Base-by-base conservation (phyloP, 768 basidiomycete genomes). In the Mycena vulgaris region DNA sequence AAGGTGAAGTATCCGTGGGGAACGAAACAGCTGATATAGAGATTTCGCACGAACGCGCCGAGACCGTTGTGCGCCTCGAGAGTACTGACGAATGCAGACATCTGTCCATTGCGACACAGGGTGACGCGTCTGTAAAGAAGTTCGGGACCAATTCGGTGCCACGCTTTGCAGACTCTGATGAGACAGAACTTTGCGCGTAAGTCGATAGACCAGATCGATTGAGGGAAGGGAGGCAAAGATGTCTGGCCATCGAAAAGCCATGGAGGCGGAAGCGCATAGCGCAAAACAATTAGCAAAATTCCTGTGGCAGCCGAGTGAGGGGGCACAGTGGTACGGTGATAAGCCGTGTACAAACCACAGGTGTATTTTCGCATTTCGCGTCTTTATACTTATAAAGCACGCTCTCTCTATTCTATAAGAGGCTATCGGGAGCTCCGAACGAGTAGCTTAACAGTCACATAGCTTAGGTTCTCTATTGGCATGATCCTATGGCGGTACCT, bases 81-180 rank as follows among this genome's bases (percentile, higher is more conserved):
- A 0, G 78, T 73, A 19, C 61, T 27, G 23, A 75, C 65, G 11
- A 80, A 68, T 9, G 66, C 60, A n/a, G 63, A 51, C 6, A 80
- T 62, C 49, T 79, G 76, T 27, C 63, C 71, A 28, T 71, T 48
- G 13, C 72, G 73, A 8, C 74, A 75, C 48, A 81, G 70, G 33
- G 63, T 71, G 19, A 80, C 49, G 17, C 77, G 70, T 59, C 74
- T 65, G 66, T 80, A 82, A 13, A 81, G 67, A 37, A 78, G 28
- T 25, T 61, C 51, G 45, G 77, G 58, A 9, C 73, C 78, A 31
- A 74, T 66, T 31, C 61, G 25, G 40, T 78, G 69, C 78, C 79
- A 81, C 5, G 59, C 25, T 27, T 69, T 75, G 63, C 74, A 81
- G 19, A 81, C 80, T 19, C 70, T 35, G 28, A 68, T 30, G 19